These are phyloP conservation scores for Pterocarpus santalinus DNA, from an alignment of 306 rosid genomes.

Conservation along the genomic window DNA sequence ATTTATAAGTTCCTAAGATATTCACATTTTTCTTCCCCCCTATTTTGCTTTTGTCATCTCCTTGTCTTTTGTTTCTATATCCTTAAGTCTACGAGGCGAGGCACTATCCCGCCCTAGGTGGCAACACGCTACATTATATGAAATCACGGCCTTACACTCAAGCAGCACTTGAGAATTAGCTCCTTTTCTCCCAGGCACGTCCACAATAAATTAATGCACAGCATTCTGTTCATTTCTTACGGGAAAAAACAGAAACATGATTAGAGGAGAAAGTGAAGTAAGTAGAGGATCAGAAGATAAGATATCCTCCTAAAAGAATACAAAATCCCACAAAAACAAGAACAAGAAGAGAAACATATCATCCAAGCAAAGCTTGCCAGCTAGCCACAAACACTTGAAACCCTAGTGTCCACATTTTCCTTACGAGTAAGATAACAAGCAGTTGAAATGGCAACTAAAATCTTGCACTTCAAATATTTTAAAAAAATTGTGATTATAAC, in stretches of 20 bases:
- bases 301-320: background rate
- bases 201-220: background rate
- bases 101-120: background rate
- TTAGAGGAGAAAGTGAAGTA: background rate
- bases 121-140: background rate
- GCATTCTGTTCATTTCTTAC: slow-evolving; percentile 11
- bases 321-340: slow-evolving; percentile 7
- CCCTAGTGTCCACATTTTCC: slow-evolving; percentile 6
- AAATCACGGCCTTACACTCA: too few relatives aligned
- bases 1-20: background rate
- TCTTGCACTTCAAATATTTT: background rate
- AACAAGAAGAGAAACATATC: background rate
- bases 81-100: background rate
- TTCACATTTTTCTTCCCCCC: background rate
- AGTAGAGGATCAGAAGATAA: slow-evolving; percentile 3
- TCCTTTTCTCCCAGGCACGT: too few relatives aligned
- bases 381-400: slow-evolving; percentile 21
- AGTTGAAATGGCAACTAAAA: slow-evolving; percentile 20
- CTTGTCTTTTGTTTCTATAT: background rate
- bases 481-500: background rate
- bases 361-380: slow-evolving; percentile 18
- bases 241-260: background rate
- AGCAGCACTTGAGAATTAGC: too few relatives aligned
- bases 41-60: background rate
- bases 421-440: slow-evolving; percentile 12